Conservation (phyloP, 208 protist genomes). For the Lotmaria passim region DNA sequence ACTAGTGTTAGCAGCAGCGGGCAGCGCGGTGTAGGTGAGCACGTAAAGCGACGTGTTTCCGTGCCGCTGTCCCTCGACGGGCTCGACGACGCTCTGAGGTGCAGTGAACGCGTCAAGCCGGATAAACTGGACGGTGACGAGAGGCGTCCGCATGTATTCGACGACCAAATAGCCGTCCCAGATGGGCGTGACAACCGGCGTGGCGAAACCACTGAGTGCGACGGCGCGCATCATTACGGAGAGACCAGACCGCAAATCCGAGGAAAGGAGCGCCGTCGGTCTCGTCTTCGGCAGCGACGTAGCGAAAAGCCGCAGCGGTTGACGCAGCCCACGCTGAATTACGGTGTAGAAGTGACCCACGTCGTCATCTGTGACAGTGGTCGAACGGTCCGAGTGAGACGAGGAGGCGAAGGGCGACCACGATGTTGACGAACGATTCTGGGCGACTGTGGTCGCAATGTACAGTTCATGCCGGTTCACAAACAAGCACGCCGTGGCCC, state of each 20-base stretch:
- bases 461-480: slow-evolving; percentile 35
- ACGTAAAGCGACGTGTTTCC: not conserved
- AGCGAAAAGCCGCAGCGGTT: not conserved
- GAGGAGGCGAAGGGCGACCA: too few relatives aligned
- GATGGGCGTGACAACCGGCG: slow-evolving; percentile 1
- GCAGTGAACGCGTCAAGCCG: not conserved
- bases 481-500: slow-evolving; percentile 42
- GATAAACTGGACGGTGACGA: not conserved
- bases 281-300: not conserved
- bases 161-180: not conserved
- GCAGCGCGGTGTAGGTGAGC: not conserved
- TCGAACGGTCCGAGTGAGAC: too few relatives aligned
- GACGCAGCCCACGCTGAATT: slow-evolving; percentile 11
- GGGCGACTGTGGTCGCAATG: not conserved
- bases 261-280: not conserved
- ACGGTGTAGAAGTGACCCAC: slow-evolving; percentile 8
- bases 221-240: not conserved
- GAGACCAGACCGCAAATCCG: not conserved
- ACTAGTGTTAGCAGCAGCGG: not conserved
- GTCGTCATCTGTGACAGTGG: not conserved
- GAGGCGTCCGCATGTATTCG: not conserved
- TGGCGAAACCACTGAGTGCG: not conserved
- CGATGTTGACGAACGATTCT: not conserved
- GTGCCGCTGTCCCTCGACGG: not conserved
- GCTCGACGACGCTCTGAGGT: not conserved